Evolutionary conservation across 2,329 filamentous ascomycete species (phyloP), one percentile per base, ranked within the genome.

Genomic region (Myriangium duriaei): DNA sequence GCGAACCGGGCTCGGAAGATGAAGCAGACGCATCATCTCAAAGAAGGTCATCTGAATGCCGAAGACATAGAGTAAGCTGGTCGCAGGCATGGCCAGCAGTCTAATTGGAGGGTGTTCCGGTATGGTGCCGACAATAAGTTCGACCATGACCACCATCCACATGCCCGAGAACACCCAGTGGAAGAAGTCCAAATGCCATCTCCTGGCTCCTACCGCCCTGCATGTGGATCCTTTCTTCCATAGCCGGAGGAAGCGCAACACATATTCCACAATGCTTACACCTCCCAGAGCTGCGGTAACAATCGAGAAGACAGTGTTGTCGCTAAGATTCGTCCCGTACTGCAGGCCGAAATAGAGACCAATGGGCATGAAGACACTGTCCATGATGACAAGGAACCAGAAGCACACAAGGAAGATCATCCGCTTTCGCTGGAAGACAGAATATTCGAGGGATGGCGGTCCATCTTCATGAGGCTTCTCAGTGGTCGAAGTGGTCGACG

Each of bases 301-400:
- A 45, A 72, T 71, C 44, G 63, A 67, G 55, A 71, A 71, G 47
- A 69, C 57, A 24, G 63, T 60, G 35, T 69, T 69, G 31, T 64
- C 62, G 1, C 61, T 63, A 19, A 76, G 51, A 43, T 61, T 57
- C 7, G 71, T 69, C 44, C 62, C 63, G 45, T 76, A 76, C 69
- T 70, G 75, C 26, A 78, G 59, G 34, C 67, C 62, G 59, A 72
- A 78, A 56, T 77, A 78, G 2, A 78, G 60, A 3, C 62, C 65
- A 42, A 77, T 62, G 12, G 74, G 74, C 55, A 74, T 69, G 40
- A 61, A 66, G 42, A 74, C 59, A 35, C 67, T 71, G 55, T 78
- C 74, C 41, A 76, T 49, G 14, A 76, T 51, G 40, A 76, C 72
- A 29, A 78, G 51, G 1, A 59, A 58, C 73, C 73, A 77, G 57